These are phyloP conservation scores for Dillenia turbinata DNA, from an alignment of 164 flowering plant genomes.

Conservation along the genomic window DNA sequence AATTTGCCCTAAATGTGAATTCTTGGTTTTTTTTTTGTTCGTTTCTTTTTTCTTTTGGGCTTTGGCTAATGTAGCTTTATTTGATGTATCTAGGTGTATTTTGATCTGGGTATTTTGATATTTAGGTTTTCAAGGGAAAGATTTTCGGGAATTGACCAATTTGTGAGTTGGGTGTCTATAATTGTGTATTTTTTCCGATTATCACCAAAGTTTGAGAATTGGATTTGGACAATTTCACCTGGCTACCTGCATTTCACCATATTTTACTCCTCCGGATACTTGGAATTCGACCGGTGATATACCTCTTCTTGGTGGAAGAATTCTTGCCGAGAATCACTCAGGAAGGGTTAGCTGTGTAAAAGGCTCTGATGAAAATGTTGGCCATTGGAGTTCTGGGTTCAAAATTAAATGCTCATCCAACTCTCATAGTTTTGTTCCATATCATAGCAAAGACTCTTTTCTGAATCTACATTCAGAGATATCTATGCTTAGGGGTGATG, in stretches of 20 bases:
- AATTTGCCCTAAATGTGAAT: too few species aligned
- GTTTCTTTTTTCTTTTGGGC: too few species aligned
- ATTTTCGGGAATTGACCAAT: too few species aligned
- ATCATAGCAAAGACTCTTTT: constrained; percentile 63
- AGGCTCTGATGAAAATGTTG: constrained; percentile 32
- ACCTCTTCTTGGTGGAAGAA: constrained; percentile 47
- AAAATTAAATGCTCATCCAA: constrained; percentile 53
- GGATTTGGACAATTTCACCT: constrained; percentile 19
- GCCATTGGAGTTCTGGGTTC: constrained; percentile 17
- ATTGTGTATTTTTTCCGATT: background rate
- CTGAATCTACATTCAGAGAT: constrained; percentile 76
- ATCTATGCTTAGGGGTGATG: constrained; percentile 79
- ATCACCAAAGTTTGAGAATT: background rate
- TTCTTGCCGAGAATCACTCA: constrained; percentile 20
- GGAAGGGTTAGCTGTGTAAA: constrained; percentile 28
- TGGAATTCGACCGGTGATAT: constrained; percentile 35
- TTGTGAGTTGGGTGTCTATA: too few species aligned
- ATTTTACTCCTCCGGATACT: constrained; percentile 40
- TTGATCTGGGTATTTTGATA: too few species aligned
- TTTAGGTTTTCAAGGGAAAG: too few species aligned
- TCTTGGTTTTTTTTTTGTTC: too few species aligned
- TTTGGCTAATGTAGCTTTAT: too few species aligned
- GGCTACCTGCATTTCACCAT: constrained; percentile 40
- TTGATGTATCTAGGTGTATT: too few species aligned
- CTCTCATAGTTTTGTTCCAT: constrained; percentile 44